Evolutionary conservation across 306 rosid species (phyloP).

Genomic region (Leucaena leucocephala): DNA sequence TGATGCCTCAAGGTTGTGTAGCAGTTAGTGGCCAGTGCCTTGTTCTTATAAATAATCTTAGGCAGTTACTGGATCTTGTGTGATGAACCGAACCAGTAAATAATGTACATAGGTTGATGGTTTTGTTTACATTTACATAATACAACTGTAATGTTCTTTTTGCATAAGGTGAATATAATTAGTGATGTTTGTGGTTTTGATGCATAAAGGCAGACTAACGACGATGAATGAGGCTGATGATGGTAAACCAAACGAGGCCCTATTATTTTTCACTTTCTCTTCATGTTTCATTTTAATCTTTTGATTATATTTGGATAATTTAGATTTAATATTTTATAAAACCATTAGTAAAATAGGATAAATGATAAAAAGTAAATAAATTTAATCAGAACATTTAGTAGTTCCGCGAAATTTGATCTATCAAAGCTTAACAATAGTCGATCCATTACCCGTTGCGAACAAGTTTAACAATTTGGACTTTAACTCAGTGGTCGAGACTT

Average conservation of each 20-base stretch:
- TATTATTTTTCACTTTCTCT: not conserved
- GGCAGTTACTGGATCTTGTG: not conserved
- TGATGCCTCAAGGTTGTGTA: constrained; percentile 23
- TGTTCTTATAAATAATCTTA: not conserved
- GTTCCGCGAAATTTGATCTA: not conserved
- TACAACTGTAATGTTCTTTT: not conserved
- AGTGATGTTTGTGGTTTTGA: no score
- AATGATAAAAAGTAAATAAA: no score
- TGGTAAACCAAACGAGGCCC: not conserved
- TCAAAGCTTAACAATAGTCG: not conserved
- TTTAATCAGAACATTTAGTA: no score
- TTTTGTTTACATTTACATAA: not conserved
- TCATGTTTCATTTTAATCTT: not conserved
- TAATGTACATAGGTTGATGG: not conserved
- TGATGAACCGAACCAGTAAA: constrained; percentile 1
- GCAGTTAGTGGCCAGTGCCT: not conserved
- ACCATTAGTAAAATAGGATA: no score
- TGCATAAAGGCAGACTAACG: not conserved
- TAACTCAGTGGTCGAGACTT: not conserved
- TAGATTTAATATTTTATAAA: no score
- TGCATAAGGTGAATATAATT: not conserved
- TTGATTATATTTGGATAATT: no score
- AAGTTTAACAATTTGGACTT: no score
- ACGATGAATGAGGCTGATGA: no score
- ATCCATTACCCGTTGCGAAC: no score